phyloP scores from a whole-genome alignment of 2,329 filamentous ascomycete genomes.

The Xylariaceae sp. region DNA sequence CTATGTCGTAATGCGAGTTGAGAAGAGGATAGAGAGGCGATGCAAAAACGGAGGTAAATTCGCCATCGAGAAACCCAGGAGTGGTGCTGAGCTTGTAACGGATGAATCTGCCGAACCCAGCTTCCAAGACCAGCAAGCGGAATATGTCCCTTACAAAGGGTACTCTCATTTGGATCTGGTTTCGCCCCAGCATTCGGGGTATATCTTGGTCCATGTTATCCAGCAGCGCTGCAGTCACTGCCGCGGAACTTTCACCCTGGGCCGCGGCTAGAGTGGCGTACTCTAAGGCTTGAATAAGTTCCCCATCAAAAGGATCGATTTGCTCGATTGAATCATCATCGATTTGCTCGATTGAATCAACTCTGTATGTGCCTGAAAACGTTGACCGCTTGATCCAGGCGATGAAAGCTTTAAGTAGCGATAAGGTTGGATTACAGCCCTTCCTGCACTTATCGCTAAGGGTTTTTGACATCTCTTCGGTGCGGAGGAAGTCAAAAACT shows the following conservation, averaged over 20 bases:
- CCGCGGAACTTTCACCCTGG: constrained; percentile 2
- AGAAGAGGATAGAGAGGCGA: constrained; percentile 4
- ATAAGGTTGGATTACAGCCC: constrained; percentile 1
- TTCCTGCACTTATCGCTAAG: neutral
- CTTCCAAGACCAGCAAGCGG: constrained; percentile 5
- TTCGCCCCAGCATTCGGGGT: constrained; percentile 3
- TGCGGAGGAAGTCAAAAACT: constrained; percentile 1
- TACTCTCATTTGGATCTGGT: constrained; percentile 7
- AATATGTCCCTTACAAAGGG: constrained; percentile 10
- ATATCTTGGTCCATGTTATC: constrained; percentile 8
- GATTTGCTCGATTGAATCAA: no score
- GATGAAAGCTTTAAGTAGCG: constrained; percentile 4
- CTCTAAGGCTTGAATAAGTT: constrained; percentile 2
- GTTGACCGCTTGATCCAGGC: constrained; percentile 4
- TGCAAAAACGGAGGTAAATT: neutral
- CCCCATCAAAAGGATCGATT: constrained; percentile 1
- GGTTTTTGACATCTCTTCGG: constrained; percentile 3
- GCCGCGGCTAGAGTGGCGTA: constrained; percentile 7
- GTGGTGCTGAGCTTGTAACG: constrained; percentile 2
- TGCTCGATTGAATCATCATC: neutral
- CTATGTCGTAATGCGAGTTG: constrained; percentile 1
- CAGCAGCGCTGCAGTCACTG: constrained; percentile 4
- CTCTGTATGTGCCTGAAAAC: constrained; percentile 1
- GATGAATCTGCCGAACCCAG: constrained; percentile 4
- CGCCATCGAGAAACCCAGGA: neutral